Base-by-base conservation (phyloP, 441 rosid species). In the Aquilaria agallochum region DNA sequence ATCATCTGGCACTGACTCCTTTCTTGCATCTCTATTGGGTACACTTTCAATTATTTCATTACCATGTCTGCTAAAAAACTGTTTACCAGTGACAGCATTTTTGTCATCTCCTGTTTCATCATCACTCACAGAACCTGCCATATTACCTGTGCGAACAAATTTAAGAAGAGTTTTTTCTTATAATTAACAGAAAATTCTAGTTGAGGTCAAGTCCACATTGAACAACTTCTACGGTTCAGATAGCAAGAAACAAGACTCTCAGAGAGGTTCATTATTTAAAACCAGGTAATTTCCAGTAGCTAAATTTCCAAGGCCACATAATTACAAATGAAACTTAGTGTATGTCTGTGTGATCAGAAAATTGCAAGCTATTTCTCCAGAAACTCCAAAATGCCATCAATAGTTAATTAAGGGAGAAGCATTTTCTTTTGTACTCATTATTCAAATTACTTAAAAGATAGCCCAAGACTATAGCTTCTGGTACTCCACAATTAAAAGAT, bases 91-190 rank as follows among this genome's bases (percentile, higher is more conserved):
- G 57, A 55, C 42, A 15, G 66, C 55, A 55, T 58, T 30, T 64
- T 55, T 53, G 48, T 42, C 76, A 66, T 63, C 69, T 56, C 48
- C 90, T 64, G 54, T 75, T 72, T 78, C 86, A 60, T 53, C 62
- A 64, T 75, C 88, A 65, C 74, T 59, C 46, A 58, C 14, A 47
- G 56, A 56, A 69, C 75, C 84, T 82, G 76, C 50, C 31, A 68
- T 42, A 40, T 58, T 20, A 72, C 45, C 66, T 13, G 48, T 36
- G 58, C 74, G 46, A 73, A 56, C 64, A 20, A 68, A 49, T 59
- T n/a, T 56, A 27, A 13, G 20, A 40, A 14, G 49, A 11, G 14
- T 30, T 27, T 55, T 51, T 51, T 5, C 2, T 20, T 10, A 50
- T 30, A 56, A 15, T 11, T 10, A 31, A 63, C 47, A 50, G 10